A percentile compares a stretch with the other conserved stretches of the same genome.
phyloP scores from a whole-genome alignment of 805 yeast genomes.

The Nakazawaea laoshanensis region DNA sequence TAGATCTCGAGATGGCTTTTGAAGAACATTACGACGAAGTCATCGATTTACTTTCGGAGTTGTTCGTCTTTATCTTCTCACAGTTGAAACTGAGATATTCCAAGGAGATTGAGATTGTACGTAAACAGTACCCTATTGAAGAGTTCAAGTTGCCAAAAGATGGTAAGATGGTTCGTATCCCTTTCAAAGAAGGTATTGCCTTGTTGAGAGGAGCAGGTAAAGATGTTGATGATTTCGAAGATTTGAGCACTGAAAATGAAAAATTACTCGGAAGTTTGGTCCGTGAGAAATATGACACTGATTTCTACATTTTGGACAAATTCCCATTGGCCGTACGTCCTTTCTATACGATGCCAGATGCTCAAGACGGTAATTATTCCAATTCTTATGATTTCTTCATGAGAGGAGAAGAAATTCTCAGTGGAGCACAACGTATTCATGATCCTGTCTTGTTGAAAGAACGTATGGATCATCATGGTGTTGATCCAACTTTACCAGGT shows the following conservation, averaged over 20 bases:
- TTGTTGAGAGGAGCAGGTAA: slow-evolving; percentile 83
- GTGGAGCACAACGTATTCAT: slow-evolving; percentile 99
- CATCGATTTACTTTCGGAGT: slow-evolving; percentile 40
- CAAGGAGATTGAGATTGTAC: slow-evolving; percentile 79
- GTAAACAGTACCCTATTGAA: slow-evolving; percentile 95
- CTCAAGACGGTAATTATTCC: slow-evolving; percentile 85
- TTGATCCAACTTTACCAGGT: slow-evolving; percentile 76
- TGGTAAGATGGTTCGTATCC: slow-evolving; percentile 87
- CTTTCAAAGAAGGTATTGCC: slow-evolving; percentile 85
- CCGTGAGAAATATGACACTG: slow-evolving; percentile 92
- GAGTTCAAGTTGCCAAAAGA: slow-evolving; percentile 91
- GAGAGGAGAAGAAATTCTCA: slow-evolving; percentile 98
- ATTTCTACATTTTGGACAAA: slow-evolving; percentile 95
- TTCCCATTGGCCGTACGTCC: slow-evolving; percentile 97
- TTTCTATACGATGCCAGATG: slow-evolving; percentile 98
- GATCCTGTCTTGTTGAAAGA: slow-evolving; percentile 76
- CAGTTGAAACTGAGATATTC: slow-evolving; percentile 75
- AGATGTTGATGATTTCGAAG: slow-evolving; percentile 81
- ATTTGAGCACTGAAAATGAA: slow-evolving; percentile 90
- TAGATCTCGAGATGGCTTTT: slow-evolving; percentile 96
- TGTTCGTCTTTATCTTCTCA: slow-evolving; percentile 82
- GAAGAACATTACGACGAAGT: slow-evolving; percentile 98
- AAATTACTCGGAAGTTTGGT: slow-evolving; percentile 86
- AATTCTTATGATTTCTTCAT: slow-evolving; percentile 98
- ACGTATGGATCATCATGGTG: slow-evolving; percentile 77